Evolutionary conservation across 306 rosid species (phyloP).

Genomic region (Senna tora): DNA sequence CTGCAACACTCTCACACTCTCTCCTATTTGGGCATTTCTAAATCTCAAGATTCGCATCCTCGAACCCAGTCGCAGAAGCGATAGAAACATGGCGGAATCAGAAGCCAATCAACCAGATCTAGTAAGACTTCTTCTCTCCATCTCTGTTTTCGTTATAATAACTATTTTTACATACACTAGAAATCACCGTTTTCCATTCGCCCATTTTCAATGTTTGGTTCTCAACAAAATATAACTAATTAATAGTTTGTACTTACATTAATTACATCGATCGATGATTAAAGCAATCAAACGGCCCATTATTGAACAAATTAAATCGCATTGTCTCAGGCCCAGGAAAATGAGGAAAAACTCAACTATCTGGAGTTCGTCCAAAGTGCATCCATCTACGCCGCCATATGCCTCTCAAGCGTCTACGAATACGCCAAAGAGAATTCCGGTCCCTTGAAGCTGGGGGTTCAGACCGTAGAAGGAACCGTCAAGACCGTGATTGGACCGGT

Average conservation of each 20-base stretch:
- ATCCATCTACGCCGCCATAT: conserved; percentile 40
- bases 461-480: conserved; percentile 56
- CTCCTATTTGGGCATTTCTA: not conserved
- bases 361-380: conserved; percentile 53
- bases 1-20: not conserved
- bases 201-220: conserved; percentile 5
- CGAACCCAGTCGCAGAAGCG: too few species aligned
- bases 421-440: conserved; percentile 60
- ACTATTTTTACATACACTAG: not conserved
- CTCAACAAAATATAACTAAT: not conserved
- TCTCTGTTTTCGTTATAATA: not conserved
- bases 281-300: not conserved
- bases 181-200: not conserved
- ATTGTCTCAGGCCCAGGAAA: conserved; percentile 30
- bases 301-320: not conserved
- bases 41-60: not conserved
- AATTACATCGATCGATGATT: not conserved
- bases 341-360: conserved; percentile 47
- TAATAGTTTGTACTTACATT: not conserved
- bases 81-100: conserved; percentile 40
- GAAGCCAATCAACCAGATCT: conserved; percentile 32
- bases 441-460: conserved; percentile 53
- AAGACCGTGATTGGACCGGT: conserved; percentile 56
- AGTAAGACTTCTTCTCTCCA: not conserved
- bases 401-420: conserved; percentile 48